These are phyloP conservation scores for Aphanomyces invadans DNA, from an alignment of 352 stramenopile species.

Conservation along the genomic window DNA sequence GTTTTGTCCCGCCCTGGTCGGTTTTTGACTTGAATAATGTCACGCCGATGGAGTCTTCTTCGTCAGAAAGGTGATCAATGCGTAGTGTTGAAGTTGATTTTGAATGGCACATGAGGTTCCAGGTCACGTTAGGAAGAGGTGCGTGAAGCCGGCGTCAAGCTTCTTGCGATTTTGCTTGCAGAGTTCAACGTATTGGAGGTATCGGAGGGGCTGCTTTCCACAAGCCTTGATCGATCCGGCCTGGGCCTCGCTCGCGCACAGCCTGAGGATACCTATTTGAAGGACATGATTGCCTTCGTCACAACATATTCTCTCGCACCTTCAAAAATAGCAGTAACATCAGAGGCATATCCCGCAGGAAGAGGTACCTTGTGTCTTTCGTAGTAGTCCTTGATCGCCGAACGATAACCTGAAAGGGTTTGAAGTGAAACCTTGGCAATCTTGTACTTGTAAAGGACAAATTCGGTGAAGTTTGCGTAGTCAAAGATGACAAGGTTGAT, in stretches of 20 bases:
- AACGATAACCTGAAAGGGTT: slow-evolving; percentile 2
- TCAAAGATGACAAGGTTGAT: not conserved
- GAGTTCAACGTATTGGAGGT: not conserved
- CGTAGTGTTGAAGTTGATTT: slow-evolving; percentile 1
- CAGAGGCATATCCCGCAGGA: not conserved
- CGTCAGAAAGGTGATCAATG: not conserved
- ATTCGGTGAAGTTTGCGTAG: slow-evolving; percentile 1
- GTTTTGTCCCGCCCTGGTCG: not conserved
- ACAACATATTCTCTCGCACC: not conserved
- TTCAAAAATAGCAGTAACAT: not conserved
- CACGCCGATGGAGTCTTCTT: slow-evolving; percentile 5
- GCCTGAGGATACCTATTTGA: not conserved
- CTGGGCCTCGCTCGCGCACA: not conserved
- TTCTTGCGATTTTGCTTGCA: not conserved
- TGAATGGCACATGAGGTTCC: slow-evolving; percentile 14
- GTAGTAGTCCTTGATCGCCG: not conserved
- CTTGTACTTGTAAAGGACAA: not conserved
- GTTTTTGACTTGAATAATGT: slow-evolving; percentile 9
- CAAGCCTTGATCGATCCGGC: not conserved
- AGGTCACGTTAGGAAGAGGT: slow-evolving; percentile 8
- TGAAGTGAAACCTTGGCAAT: not conserved
- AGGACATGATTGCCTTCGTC: not conserved
- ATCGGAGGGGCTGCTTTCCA: not conserved
- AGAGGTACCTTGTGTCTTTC: not conserved
- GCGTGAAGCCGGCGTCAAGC: slow-evolving; percentile 6